Evolutionary conservation across 805 yeast genomes (phyloP), one percentile per base, ranked within the genome.

Genomic region (Candida ascalaphidarum): DNA sequence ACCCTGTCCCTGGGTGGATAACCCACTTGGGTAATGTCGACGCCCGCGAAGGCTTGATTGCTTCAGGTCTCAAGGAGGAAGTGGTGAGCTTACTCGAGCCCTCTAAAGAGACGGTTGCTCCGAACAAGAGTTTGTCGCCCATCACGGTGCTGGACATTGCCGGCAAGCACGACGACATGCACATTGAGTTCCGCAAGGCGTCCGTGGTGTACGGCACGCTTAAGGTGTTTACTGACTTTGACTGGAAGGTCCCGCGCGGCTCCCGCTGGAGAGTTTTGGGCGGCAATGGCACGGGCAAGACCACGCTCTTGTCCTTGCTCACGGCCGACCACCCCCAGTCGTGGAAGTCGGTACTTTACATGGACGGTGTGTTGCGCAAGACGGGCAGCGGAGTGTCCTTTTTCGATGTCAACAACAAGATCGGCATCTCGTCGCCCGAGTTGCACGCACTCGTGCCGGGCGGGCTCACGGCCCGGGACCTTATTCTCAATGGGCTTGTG

Each of bases 301-400:
- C 96, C 2, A 92, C 98, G 0, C 55, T 89, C 14, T 54, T 92
- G 11, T 74, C 96, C 2, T 51, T 92, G 25, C 64, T 89, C 17
- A 86, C 95, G 0, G 86, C 95, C 4, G 98, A 89, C 43, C 98
- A 89, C 49, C 98, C 98, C 1, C 96, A 89, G 54, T 78, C 96
- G 2, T 89, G 97, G 97, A 78, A 74, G 40, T 67, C 74, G 4
- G 72, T 68, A 14, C 66, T 92, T 14, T 53, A 59, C 6, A 60
- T 85, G 25, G 67, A 80, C 40, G 85, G 86, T 0, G 65, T 66
- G 18, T 70, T 76, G 7, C 68, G 96, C 22, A 68, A 67, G 34
- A 77, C 88, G 0, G 98, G 97, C 2, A 62, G 58, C 22, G 69
- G 69, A 4, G 72, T 78, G 11, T 77, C 74, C 34, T 88, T 81